Base-by-base conservation (phyloP, 192 early-diverging fungal genomes). In the Pilobolus umbonatus region DNA sequence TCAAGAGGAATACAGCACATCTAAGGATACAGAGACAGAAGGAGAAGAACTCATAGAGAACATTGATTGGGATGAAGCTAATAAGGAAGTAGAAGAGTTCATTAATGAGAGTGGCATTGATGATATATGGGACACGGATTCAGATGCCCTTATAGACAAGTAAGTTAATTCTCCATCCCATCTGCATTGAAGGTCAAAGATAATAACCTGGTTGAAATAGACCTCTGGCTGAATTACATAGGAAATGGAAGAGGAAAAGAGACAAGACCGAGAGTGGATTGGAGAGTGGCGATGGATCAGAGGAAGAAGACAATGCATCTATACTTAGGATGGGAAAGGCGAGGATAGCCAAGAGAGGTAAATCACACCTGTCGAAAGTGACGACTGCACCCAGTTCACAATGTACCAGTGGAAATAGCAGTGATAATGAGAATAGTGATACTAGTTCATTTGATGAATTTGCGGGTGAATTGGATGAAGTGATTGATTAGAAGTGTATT, bases 401-500 rank as follows among this genome's bases (percentile, higher is more conserved):
- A n/a, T 42, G 39, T 22, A 34, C 51, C 6, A 36, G 30, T 59
- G 45, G 44, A 1, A 46, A 44, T 26, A 45, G 21, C 12, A 17
- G 21, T 14, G 55, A 56, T 12, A 22, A 56, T 39, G 51, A 53
- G 5, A 35, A 53, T 34, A 35, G 32, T 17, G 55, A 56, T 28
- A 3, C 30, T 17, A 15, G 69, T 61, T 35, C 66, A 61, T 21
- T 68, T 51, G 77, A 77, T 50, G 79, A 79, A 48, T 53, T 83
- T 46, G 75, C 78, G 17, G 74, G 69, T 55, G 65, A 75, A 22
- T 53, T 83, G 32, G 81, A 80, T 61, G 73, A 73, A 31, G 73
- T 73, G 17, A 67, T 82, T 19, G 57, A 68, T 24, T 65, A 38
- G 30, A 8, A 7, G n/a, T n/a, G n/a, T n/a, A n/a, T n/a, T n/a